These are phyloP conservation scores for Cyberlindnera maritima DNA, from an alignment of 805 yeast species.

Conservation along the genomic window DNA sequence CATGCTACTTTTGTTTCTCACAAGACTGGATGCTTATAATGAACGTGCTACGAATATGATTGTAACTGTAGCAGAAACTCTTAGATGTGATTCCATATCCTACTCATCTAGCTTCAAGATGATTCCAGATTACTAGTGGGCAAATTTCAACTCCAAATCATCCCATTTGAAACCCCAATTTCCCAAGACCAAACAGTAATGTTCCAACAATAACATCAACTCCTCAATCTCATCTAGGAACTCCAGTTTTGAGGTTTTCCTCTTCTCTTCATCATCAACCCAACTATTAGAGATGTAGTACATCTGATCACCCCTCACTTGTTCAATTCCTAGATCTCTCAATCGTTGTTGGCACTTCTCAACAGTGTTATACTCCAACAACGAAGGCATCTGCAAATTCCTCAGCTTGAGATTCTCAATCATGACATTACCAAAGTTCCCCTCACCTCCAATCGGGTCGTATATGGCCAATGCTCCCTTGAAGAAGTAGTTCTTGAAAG, in stretches of 20 bases:
- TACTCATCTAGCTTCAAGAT: too few relatives aligned
- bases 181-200: constrained; percentile 44
- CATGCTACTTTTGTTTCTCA: too few relatives aligned
- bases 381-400: constrained; percentile 40
- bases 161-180: constrained; percentile 24
- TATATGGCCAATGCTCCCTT: constrained; percentile 38
- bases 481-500: constrained; percentile 29
- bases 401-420: constrained; percentile 45
- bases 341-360: constrained; percentile 23
- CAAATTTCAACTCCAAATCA: constrained; percentile 16
- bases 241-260: constrained; percentile 45
- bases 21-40: neutral
- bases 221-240: constrained; percentile 62
- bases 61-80: too few relatives aligned
- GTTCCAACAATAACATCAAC: constrained; percentile 46
- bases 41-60: constrained; percentile 7
- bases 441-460: constrained; percentile 58
- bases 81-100: too few relatives aligned
- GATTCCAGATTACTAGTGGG: neutral
- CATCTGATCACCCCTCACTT: constrained; percentile 28
- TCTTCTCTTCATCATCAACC: constrained; percentile 35
- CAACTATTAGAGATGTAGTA: constrained; percentile 33
- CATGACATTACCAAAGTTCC: constrained; percentile 55
- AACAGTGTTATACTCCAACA: constrained; percentile 38
- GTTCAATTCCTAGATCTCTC: constrained; percentile 10